Percentiles rank a stretch among this genome's conserved stretches.
Evolutionary conservation across 768 basidiomycete genomes (phyloP).

Genomic region (Candolleomyces efflorescens): DNA sequence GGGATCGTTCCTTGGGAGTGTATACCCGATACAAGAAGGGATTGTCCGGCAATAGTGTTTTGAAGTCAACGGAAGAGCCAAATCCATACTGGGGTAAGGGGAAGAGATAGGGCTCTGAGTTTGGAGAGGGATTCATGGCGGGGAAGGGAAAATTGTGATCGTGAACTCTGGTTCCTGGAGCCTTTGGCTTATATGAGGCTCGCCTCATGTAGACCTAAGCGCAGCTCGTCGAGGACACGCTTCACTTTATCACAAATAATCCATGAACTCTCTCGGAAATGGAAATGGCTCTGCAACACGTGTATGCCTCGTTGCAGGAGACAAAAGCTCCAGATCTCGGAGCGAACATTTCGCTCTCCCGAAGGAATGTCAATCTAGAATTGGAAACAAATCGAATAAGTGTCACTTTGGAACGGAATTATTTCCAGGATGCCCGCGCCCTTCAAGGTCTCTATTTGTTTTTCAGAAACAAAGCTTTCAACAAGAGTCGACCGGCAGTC

Average conservation of each 20-base stretch:
- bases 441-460: too few species aligned
- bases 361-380: background rate
- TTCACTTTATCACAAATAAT: background rate
- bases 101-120: constrained; percentile 19
- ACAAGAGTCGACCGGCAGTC: too few species aligned
- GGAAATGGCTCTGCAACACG: constrained; percentile 24
- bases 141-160: constrained; percentile 4
- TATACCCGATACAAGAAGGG: constrained; percentile 79
- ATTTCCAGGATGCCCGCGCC: background rate
- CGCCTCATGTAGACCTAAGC: constrained; percentile 28
- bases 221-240: constrained; percentile 22
- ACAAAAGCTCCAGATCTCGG: background rate
- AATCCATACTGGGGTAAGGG: constrained; percentile 73
- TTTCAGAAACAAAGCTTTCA: too few species aligned
- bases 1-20: constrained; percentile 61
- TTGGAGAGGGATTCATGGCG: constrained; percentile 23
- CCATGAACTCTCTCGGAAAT: background rate
- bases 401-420: background rate
- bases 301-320: constrained; percentile 21
- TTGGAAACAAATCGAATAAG: background rate
- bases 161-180: background rate
- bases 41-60: constrained; percentile 55
- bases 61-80: constrained; percentile 57
- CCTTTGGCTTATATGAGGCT: constrained; percentile 10
- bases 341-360: background rate